These are phyloP conservation scores for Takakia lepidozioides DNA, from an alignment of 225 moss, liverwort and hornwort genomes.

Conservation along the genomic window DNA sequence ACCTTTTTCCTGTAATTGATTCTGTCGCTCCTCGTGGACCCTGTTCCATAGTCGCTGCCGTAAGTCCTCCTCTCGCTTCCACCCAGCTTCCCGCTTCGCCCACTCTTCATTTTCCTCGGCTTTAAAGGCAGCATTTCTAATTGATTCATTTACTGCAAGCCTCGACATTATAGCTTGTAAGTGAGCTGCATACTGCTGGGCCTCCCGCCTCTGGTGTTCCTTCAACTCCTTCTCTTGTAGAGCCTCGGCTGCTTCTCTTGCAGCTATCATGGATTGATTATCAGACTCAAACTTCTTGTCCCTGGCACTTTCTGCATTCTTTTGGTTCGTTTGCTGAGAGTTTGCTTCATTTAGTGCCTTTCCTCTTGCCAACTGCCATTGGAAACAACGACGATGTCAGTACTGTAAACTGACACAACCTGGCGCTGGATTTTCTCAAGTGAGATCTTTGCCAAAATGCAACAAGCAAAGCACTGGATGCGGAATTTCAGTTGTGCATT, in stretches of 20 bases:
- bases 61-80: slow-evolving; percentile 85
- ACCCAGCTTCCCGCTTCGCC: slow-evolving; percentile 84
- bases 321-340: slow-evolving; percentile 45
- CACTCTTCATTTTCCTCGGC: slow-evolving; percentile 95
- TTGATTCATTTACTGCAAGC: slow-evolving; percentile 50
- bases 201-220: slow-evolving; percentile 76
- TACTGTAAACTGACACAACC: too few species aligned
- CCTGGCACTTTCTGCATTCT: slow-evolving; percentile 44
- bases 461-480: too few species aligned
- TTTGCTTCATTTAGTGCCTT: slow-evolving; percentile 45
- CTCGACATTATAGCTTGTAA: slow-evolving; percentile 63
- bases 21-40: slow-evolving; percentile 82
- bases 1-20: slow-evolving; percentile 84
- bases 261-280: slow-evolving; percentile 60
- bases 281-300: slow-evolving; percentile 71
- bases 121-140: slow-evolving; percentile 57
- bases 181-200: slow-evolving; percentile 68
- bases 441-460: too few species aligned
- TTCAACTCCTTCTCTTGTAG: slow-evolving; percentile 68
- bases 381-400: too few species aligned
- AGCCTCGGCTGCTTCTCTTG: slow-evolving; percentile 66
- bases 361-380: slow-evolving; percentile 43
- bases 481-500: too few species aligned
- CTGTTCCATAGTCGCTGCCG: slow-evolving; percentile 74
- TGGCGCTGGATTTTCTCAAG: too few species aligned